These are phyloP conservation scores for Ilex paraguariensis DNA, from an alignment of 305 asterid genomes.

Conservation along the genomic window DNA sequence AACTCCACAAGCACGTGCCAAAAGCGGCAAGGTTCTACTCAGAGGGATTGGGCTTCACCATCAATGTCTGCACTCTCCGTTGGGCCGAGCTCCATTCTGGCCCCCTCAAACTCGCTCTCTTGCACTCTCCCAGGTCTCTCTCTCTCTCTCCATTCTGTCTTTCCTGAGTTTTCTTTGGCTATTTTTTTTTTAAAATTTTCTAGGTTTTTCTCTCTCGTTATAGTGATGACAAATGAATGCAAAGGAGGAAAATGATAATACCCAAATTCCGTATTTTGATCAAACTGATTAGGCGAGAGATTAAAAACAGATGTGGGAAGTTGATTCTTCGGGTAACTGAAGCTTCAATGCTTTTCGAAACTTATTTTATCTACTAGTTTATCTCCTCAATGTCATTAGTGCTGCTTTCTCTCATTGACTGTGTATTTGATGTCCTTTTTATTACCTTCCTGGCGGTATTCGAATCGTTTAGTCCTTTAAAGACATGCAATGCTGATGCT, in stretches of 20 bases:
- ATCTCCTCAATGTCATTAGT: no score
- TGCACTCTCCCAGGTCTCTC: conserved; percentile 53
- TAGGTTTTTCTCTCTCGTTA: neutral
- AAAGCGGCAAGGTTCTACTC: conserved; percentile 85
- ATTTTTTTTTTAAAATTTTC: neutral
- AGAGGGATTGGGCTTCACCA: conserved; percentile 72
- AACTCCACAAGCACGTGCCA: conserved; percentile 82
- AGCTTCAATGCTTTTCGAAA: no score
- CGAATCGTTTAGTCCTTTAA: no score
- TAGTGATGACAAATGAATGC: neutral
- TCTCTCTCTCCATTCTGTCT: neutral
- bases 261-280: no score
- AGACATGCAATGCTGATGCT: no score
- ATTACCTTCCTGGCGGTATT: no score
- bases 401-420: no score
- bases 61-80: conserved; percentile 70
- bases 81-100: conserved; percentile 94
- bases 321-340: no score
- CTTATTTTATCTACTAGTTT: no score
- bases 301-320: no score
- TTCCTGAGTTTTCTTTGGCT: neutral
- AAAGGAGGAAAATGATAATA: neutral
- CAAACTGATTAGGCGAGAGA: no score
- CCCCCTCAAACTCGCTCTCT: conserved; percentile 75
- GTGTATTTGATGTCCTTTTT: no score